Percentiles rank a stretch among this genome's conserved stretches.
These are phyloP conservation scores for Mycosphaerella sp. DNA, from an alignment of 2,329 filamentous ascomycete genomes.

Conservation along the genomic window DNA sequence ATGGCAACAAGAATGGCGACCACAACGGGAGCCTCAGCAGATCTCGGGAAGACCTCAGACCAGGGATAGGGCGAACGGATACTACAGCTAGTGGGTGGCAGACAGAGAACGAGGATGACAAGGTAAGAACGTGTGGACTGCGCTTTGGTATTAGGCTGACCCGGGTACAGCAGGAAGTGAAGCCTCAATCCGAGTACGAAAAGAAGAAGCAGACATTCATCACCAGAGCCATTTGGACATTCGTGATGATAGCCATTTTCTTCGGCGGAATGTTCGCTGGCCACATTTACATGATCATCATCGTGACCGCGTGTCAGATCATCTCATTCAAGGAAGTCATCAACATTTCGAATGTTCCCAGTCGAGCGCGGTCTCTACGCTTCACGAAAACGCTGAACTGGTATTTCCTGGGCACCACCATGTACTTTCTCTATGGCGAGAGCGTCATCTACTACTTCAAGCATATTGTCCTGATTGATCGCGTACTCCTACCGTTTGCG, in stretches of 20 bases:
- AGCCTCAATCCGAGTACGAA: constrained; percentile 64
- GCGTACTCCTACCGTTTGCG: constrained; percentile 82
- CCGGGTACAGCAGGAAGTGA: constrained; percentile 14
- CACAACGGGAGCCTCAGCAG: constrained; percentile 37
- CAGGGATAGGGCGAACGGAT: constrained; percentile 23
- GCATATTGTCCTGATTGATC: constrained; percentile 93
- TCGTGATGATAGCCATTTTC: constrained; percentile 94
- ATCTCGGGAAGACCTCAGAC: constrained; percentile 20
- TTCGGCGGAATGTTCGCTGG: constrained; percentile 89
- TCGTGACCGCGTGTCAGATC: constrained; percentile 91
- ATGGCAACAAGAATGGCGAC: constrained; percentile 47
- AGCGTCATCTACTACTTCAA: constrained; percentile 99
- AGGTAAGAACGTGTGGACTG: constrained; percentile 12
- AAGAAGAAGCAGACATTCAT: constrained; percentile 99
- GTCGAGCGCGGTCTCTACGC: constrained; percentile 78
- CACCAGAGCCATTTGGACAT: constrained; percentile 92
- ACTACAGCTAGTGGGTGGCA: constrained; percentile 32
- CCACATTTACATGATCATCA: constrained; percentile 92
- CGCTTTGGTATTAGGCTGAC: neutral
- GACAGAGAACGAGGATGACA: constrained; percentile 34
- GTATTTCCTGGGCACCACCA: constrained; percentile 98
- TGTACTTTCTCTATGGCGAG: constrained; percentile 99
- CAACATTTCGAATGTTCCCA: constrained; percentile 91
- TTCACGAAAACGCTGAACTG: constrained; percentile 97
- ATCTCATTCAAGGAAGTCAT: constrained; percentile 99